Percentiles rank a stretch among this genome's conserved stretches.
Conservation (phyloP, 1,284 basidiomycete species). For the Tylopilus sp. region DNA sequence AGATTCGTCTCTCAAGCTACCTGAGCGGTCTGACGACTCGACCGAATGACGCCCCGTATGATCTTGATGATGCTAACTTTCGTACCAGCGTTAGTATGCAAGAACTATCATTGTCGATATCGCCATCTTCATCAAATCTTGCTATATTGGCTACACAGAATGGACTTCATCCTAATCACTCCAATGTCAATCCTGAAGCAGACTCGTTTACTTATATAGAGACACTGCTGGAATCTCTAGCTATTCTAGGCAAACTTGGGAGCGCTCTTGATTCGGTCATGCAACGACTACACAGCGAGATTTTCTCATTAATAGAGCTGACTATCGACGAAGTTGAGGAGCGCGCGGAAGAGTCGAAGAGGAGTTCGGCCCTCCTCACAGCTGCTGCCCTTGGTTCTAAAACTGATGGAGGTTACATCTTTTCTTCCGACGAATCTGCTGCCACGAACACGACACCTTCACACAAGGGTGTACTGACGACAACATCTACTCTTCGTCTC, state of each 20-base stretch:
- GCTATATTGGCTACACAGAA: conserved; percentile 27
- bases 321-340: conserved; percentile 95
- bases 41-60: conserved; percentile 85
- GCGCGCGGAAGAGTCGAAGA: conserved; percentile 78
- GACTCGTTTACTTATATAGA: conserved; percentile 97
- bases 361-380: conserved; percentile 58
- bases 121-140: conserved; percentile 40
- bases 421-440: conserved; percentile 49
- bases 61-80: conserved; percentile 69
- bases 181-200: conserved; percentile 80
- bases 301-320: conserved; percentile 87
- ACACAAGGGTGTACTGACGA: conserved; percentile 40
- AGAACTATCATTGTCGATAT: conserved; percentile 41
- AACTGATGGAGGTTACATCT: conserved; percentile 65
- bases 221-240: conserved; percentile 91
- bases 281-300: conserved; percentile 88
- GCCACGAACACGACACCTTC: conserved; percentile 18
- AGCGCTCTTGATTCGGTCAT: conserved; percentile 86
- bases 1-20: conserved; percentile 70
- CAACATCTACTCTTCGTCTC: conserved; percentile 71
- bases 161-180: conserved; percentile 26
- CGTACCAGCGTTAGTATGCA: conserved; percentile 41
- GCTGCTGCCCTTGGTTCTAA: conserved; percentile 37
- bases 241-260: conserved; percentile 91
- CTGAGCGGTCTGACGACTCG: conserved; percentile 79